phyloP scores from a whole-genome alignment of 371 early-diverging fungal genomes.

The Circinella umbellata region DNA sequence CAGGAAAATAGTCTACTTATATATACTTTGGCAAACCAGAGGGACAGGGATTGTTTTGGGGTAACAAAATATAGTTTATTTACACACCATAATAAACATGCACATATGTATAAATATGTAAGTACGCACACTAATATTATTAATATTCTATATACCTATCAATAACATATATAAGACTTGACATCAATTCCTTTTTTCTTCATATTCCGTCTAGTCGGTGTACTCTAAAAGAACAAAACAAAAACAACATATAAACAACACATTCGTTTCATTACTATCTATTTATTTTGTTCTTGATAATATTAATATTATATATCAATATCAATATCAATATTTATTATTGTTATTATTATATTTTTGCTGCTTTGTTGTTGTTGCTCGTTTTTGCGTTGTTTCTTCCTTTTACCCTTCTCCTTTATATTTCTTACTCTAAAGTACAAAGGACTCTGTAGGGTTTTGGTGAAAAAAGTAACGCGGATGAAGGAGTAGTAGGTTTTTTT shows the following conservation, averaged over 20 bases:
- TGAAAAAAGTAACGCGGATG: no score
- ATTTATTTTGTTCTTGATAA: background rate
- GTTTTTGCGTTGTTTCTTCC: background rate
- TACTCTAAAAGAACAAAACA: background rate
- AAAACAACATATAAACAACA: constrained; percentile 13
- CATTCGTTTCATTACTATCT: background rate
- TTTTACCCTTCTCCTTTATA: background rate
- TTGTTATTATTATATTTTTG: background rate
- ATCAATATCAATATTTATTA: no score
- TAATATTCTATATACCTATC: background rate
- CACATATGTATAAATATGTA: constrained; percentile 10
- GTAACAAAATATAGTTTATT: constrained; percentile 12
- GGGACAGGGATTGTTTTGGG: constrained; percentile 12
- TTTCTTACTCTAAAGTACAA: background rate
- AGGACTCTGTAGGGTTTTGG: no score
- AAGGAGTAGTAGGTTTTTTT: no score
- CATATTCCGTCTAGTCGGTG: constrained; percentile 9
- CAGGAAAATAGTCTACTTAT: background rate
- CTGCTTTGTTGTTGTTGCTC: constrained; percentile 9
- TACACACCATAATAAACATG: constrained; percentile 10
- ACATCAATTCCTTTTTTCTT: constrained; percentile 12
- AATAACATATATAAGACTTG: constrained; percentile 4
- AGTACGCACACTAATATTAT: background rate
- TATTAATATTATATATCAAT: no score
- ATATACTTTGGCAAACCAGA: constrained; percentile 12